These are phyloP conservation scores for Lactarius indigo DNA, from an alignment of 768 basidiomycete genomes.

Conservation along the genomic window DNA sequence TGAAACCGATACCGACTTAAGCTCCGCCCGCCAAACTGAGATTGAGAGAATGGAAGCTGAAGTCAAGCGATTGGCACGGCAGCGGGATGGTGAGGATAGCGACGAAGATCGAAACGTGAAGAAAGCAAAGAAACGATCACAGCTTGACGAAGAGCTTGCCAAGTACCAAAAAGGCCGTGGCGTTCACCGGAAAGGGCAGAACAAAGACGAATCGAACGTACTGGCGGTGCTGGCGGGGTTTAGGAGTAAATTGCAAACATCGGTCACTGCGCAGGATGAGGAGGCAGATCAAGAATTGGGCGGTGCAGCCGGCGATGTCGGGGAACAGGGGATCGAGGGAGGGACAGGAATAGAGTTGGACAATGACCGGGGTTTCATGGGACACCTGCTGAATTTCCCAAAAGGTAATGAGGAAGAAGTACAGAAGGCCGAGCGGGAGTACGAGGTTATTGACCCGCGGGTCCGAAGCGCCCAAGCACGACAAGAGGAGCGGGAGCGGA, in stretches of 20 bases:
- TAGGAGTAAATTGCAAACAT: slow-evolving; percentile 61
- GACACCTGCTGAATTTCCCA: slow-evolving; percentile 68
- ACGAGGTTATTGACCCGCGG: slow-evolving; percentile 86
- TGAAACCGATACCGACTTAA: slow-evolving; percentile 30
- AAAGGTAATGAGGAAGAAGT: slow-evolving; percentile 77
- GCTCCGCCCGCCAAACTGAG: slow-evolving; percentile 64
- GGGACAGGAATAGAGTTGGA: slow-evolving; percentile 71
- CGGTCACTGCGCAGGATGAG: slow-evolving; percentile 24
- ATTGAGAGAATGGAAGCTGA: slow-evolving; percentile 88
- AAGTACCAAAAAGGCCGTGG: slow-evolving; percentile 72
- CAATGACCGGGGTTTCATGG: slow-evolving; percentile 70
- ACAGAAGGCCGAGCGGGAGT: slow-evolving; percentile 75
- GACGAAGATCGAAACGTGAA: slow-evolving; percentile 61
- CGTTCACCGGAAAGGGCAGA: slow-evolving; percentile 50
- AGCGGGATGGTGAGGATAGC: slow-evolving; percentile 55
- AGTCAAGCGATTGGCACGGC: slow-evolving; percentile 71
- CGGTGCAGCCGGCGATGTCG: slow-evolving; percentile 24
- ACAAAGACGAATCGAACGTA: slow-evolving; percentile 66
- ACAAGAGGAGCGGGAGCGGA: slow-evolving; percentile 75
- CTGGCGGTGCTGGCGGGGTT: slow-evolving; percentile 68
- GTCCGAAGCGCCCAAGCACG: slow-evolving; percentile 66
- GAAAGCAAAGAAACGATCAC: slow-evolving; percentile 60
- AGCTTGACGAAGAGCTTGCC: slow-evolving; percentile 75
- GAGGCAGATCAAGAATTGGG: slow-evolving; percentile 28
- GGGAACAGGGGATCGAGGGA: slow-evolving; percentile 34